Base-by-base conservation (phyloP, 2,329 filamentous ascomycete genomes). In the Fusarium odoratissimum region DNA sequence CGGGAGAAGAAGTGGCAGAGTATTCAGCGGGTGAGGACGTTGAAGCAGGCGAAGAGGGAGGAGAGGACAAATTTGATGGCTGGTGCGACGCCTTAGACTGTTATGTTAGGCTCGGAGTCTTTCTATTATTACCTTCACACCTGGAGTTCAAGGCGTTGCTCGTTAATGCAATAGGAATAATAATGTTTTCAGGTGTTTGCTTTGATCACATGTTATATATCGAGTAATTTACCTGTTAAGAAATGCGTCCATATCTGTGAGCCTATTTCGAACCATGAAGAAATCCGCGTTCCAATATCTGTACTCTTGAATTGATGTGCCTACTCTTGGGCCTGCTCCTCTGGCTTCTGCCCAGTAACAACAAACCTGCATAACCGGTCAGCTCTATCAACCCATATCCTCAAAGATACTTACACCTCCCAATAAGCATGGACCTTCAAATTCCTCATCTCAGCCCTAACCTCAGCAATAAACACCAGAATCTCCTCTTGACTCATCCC, bases 401-500 rank as follows among this genome's bases (percentile, higher is more conserved):
- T 23, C 23, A 23, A 23, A 23, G 23, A 23, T 23, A 23, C 69
- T 68, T 23, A 72, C 69, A 72, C 59, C 14, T 72, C 64, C 68
- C 68, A 68, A 31, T 64, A 72, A 3, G 58, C 59, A 51, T 69
- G 59, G 0, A 71, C 57, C 16, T 45, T 63, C 1, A 25, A 21
- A 16, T 71, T 48, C 8, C 69, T 37, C 67, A 71, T 71, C 31
- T 71, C 67, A 4, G 58, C 69, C 23, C 57, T 52, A 2, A 71
- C 67, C 9, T 67, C 35, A 0, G 67, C 21, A n/a, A 72, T 48
- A 17, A 72, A 65, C 1, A 61, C 41, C 6, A 61, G 3, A 11
- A 72, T 61, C 31, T 71, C 67, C 6, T 67, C 52, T 16, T 67
- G 57, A 14, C 46, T 71, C 69, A 71, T 71, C 0, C 54, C 54